phyloP scores from a whole-genome alignment of 177 flowering plant species.

The Tripterygium wilfordii region DNA sequence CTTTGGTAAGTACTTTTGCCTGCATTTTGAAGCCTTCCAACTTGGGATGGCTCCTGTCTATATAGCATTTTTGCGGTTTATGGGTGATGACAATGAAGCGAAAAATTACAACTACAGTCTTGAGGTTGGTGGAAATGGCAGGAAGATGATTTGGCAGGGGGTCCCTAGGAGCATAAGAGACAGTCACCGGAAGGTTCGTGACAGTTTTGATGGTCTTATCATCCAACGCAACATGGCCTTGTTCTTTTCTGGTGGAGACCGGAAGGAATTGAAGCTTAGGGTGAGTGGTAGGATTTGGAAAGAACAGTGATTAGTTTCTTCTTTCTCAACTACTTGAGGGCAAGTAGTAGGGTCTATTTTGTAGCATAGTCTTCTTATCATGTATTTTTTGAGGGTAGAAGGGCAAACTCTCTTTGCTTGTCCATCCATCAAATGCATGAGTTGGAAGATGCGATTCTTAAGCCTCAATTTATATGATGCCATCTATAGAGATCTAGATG shows the following conservation, averaged over 20 bases:
- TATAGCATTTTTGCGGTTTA: constrained; percentile 78
- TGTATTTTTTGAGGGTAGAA: constrained; percentile 28
- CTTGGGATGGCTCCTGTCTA: constrained; percentile 86
- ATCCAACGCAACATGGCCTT: constrained; percentile 82
- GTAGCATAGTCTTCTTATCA: constrained; percentile 18
- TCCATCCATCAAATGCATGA: constrained; percentile 23
- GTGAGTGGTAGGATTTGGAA: constrained; percentile 87
- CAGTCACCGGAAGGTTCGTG: constrained; percentile 71
- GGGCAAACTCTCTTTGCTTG: constrained; percentile 68
- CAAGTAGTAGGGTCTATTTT: constrained; percentile 1
- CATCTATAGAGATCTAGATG: not conserved
- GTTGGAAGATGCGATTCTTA: constrained; percentile 5
- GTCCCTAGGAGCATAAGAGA: constrained; percentile 75
- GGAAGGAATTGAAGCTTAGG: constrained; percentile 75
- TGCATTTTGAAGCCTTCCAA: constrained; percentile 91
- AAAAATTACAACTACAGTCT: constrained; percentile 77
- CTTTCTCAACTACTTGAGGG: not conserved
- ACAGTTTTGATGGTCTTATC: constrained; percentile 73
- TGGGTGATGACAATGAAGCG: constrained; percentile 82
- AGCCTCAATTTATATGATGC: not conserved
- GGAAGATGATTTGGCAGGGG: constrained; percentile 78
- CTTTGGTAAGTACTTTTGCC: constrained; percentile 81
- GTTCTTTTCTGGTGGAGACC: constrained; percentile 77
- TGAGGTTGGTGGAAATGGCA: constrained; percentile 81
- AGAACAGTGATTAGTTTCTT: constrained; percentile 41